Evolutionary conservation across 2,329 filamentous ascomycete species (phyloP), one percentile per base, ranked within the genome.

Genomic region (Neonectria hederae): DNA sequence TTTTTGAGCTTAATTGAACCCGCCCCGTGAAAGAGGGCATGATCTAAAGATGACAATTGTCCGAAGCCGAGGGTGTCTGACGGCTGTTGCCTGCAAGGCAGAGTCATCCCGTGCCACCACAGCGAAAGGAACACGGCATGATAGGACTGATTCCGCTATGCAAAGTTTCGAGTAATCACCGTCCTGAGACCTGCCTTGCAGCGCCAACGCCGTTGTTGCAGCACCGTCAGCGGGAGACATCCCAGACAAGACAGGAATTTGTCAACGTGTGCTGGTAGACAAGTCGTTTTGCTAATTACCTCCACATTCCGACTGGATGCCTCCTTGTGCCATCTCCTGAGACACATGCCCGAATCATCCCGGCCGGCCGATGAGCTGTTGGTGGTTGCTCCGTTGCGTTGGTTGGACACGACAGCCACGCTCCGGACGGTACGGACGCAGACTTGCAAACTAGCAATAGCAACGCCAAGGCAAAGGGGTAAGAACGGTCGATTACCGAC

Each of bases 321-420:
- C 51, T 45, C 24, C 40, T 43, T 26, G 24, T 43, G 54, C 59
- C 52, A 60, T 59, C 38, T 42, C 40, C 64, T 54, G 57, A 54
- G 51, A 19, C 28, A 32, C 62, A 53, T 56, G 45, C 62, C 69
- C 68, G 68, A 72, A 26, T 62, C 54, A 54, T 59, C 58, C 66
- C 40, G 51, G 58, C 49, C 38, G 46, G 46, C 54, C 21, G 48
- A 59, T 54, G 62, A 54, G 45, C 51, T 54, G 59, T 62, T 68
- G 48, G 60, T 54, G 56, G 38, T 65, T 68, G 57, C 65, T 54
- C 51, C 57, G n/a, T 49, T 42, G 56, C 54, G 53, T 57, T 63
- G 53, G 61, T 58, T 32, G 43, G 28, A 32, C 14, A 28, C 17
- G 42, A 21, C 42, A 63, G 43, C 59, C 59, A 63, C 48, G 35